Evolutionary conservation across 345 rosid genomes (phyloP), one percentile per base, ranked within the genome.

Genomic region (Triadica sebifera): DNA sequence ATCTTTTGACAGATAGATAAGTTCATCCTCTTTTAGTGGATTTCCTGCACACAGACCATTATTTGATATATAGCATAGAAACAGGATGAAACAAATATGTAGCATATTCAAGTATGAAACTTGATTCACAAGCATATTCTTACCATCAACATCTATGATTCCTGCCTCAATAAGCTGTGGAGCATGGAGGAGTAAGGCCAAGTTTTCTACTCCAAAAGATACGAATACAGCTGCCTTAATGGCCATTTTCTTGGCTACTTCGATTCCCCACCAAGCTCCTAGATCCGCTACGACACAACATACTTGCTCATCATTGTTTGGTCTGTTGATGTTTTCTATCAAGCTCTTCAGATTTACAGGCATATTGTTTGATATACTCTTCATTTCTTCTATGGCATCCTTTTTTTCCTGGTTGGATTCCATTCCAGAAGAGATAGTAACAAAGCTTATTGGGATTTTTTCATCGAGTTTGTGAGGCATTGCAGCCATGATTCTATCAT

Each of bases 371-470:
- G 19, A 20, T 57, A 71, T 65, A 22, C 34, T 66, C 12, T 60
- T 70, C 37, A 74, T 71, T 45, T 65, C 3, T 17, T 73, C 76
- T 11, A 49, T 9, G 0, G 5, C 8, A 61, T 77, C 70, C 41
- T 70, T 58, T 41, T 34, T 62, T 52, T 75, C 81, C 19, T 39
- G 58, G 0, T 59, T 70, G 0, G 34, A n/a, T 15, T 68, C 56
- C 39, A 58, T 25, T 0, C 82, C 85, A 13, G 78, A 75, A 3
- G 84, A 80, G 58, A 81, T 25, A 1, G 80, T 70, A 41, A 73
- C 83, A 1, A 83, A 50, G 55, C 62, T 76, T 47, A 85, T 53
- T 6, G 11, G 65, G 17, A 51, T 34, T 17, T 19, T 65, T 11
- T 68, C 51, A 47, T 22, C 17, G 13, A 46, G 52, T 9, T 77